These are phyloP conservation scores for Verticillium longisporum DNA, from an alignment of 2,329 filamentous ascomycete species.

Conservation along the genomic window DNA sequence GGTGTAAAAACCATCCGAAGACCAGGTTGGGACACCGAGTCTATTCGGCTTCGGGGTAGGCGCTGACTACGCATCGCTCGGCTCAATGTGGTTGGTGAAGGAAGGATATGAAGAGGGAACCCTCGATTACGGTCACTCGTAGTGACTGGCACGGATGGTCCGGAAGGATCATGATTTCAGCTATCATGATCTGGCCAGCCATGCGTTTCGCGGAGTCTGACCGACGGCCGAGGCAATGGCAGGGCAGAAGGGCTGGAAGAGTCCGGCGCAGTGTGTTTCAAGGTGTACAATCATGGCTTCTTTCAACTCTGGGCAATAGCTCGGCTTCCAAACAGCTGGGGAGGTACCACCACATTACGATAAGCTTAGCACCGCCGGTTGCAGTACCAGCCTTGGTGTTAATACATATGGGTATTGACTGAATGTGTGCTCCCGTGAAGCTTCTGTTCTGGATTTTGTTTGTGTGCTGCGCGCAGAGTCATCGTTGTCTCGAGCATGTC, in stretches of 20 bases:
- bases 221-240: conserved; percentile 18
- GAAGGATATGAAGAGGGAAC: neutral
- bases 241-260: neutral
- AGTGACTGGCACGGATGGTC: neutral
- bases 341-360: neutral
- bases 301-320: neutral
- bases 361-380: neutral
- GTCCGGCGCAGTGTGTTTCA: neutral
- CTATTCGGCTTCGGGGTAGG: neutral
- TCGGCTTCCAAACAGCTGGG: neutral
- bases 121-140: neutral
- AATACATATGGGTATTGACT: neutral
- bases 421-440: too few relatives aligned
- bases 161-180: neutral
- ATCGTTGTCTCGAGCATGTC: neutral
- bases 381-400: neutral
- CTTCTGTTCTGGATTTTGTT: too few relatives aligned
- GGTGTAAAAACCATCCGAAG: conserved; percentile 11
- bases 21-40: conserved; percentile 13
- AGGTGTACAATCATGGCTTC: neutral
- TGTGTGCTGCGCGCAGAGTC: neutral
- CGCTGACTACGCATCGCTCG: neutral
- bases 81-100: neutral
- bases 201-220: conserved; percentile 35
- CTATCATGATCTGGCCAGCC: conserved; percentile 39